phyloP scores from a whole-genome alignment of 2,329 filamentous ascomycete genomes.

The Colletotrichum sp. region DNA sequence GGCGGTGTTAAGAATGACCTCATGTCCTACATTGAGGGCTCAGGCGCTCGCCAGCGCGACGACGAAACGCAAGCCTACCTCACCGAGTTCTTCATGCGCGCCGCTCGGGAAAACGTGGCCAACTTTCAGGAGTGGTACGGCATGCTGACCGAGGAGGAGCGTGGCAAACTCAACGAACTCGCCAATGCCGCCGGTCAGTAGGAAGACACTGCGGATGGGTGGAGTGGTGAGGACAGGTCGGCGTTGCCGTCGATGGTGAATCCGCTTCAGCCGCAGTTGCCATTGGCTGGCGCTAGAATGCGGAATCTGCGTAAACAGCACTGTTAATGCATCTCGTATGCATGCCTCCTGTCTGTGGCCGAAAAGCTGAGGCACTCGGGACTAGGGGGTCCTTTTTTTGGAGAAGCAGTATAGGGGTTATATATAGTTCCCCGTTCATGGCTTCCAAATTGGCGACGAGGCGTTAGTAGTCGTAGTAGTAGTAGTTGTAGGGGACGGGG shows the following conservation, averaged over 20 bases:
- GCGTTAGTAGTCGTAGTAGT: neutral
- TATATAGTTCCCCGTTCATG: neutral
- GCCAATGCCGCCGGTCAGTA: constrained; percentile 39
- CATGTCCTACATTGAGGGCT: constrained; percentile 75
- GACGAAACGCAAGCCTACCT: constrained; percentile 91
- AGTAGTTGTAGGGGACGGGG: neutral
- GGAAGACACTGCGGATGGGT: constrained; percentile 4
- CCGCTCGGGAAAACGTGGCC: constrained; percentile 60
- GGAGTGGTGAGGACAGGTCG: neutral
- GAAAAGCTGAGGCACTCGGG: neutral
- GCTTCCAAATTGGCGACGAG: neutral
- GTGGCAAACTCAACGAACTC: constrained; percentile 60
- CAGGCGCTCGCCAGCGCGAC: constrained; percentile 71
- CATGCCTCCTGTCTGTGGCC: neutral
- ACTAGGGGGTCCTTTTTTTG: neutral
- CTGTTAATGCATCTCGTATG: neutral
- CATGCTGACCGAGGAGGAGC: constrained; percentile 60
- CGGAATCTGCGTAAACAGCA: constrained; percentile 15
- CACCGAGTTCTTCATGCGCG: constrained; percentile 76
- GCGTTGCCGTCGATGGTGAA: neutral
- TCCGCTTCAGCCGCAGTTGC: constrained; percentile 8
- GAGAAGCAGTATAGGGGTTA: neutral
- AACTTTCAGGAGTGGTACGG: constrained; percentile 63
- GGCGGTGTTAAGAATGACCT: constrained; percentile 75
- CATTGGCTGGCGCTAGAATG: constrained; percentile 7